A percentile compares a stretch with the other conserved stretches of the same genome.
phyloP scores from a whole-genome alignment of 2,329 filamentous ascomycete genomes.

The Aspergillus ustus region DNA sequence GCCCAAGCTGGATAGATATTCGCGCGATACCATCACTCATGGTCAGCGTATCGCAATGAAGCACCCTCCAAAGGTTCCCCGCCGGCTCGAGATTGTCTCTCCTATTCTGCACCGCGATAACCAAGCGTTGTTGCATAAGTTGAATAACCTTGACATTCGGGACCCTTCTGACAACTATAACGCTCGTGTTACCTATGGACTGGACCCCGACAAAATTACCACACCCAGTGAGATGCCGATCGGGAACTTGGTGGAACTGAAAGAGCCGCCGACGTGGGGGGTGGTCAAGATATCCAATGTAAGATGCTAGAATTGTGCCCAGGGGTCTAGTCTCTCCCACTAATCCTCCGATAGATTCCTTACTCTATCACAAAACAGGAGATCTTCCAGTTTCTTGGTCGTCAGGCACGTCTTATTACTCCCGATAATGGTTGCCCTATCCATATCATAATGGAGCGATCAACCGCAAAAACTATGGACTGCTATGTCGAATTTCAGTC shows the following conservation, averaged over 20 bases:
- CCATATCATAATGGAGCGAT: constrained; percentile 63
- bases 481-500: constrained; percentile 55
- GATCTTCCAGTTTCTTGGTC: constrained; percentile 53
- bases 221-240: constrained; percentile 33
- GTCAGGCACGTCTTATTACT: constrained; percentile 45
- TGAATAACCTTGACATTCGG: constrained; percentile 10
- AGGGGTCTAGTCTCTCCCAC: background rate
- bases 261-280: constrained; percentile 28
- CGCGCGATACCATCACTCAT: background rate
- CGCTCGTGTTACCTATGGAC: constrained; percentile 5
- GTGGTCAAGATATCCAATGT: constrained; percentile 45
- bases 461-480: constrained; percentile 62
- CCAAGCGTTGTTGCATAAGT: background rate
- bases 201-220: constrained; percentile 22
- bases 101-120: constrained; percentile 8
- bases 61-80: background rate
- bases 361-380: constrained; percentile 56
- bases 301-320: constrained; percentile 22
- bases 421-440: constrained; percentile 49
- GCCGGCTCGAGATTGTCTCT: constrained; percentile 6
- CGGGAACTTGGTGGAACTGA: constrained; percentile 29
- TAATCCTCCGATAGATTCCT: constrained; percentile 47
- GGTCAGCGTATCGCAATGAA: constrained; percentile 2
- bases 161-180: background rate
- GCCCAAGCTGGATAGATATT: background rate